Base-by-base conservation (phyloP, 2,329 filamentous ascomycete species). In the Juglanconis sp. region DNA sequence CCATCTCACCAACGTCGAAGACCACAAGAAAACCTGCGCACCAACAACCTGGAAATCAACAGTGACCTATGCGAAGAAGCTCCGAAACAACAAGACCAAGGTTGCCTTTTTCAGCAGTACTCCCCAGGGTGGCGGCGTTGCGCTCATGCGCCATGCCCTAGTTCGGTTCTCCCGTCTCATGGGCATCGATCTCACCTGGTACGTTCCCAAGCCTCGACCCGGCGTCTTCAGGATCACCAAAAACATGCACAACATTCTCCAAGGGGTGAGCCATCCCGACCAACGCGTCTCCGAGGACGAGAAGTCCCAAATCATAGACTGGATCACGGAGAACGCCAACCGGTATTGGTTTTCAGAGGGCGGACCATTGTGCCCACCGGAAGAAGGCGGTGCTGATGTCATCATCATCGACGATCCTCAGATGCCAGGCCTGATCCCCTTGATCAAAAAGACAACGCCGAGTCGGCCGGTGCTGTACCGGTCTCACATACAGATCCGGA, bases 231-330 rank as follows among this genome's bases (percentile, higher is more conserved):
- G 90, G 54, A 88, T 91, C 73, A 95, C 91, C 66, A 95, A 95
- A 76, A 92, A 89, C 65, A 89, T 92, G 67, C 91, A 95, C 82
- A 95, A 95, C 74, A 93, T 94, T 65, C 84, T 95, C 3, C 91
- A 95, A 74, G 91, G 90, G 8, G 90, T 93, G 47, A 86, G 86
- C 46, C 78, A 81, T 32, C 83, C 85, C 0, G 81, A 84, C 3
- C 82, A 90, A 66, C 81, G 85, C n/a, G 79, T 94, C 36, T 84
- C 81, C 0, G 66, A 77, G 1, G 82, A 88, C 2, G 84, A 90
- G 60, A 86, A 87, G 67, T 71, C 76, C 1, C 74, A 78, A n/a
- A 84, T 94, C 55, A 82, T 81, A 9, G 82, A 86, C 51, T 95
- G 91, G 91, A 87, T 90, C 59, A 76, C 79, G 11, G 83, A 89